These are phyloP conservation scores for Staphylotrichum longicolle DNA, from an alignment of 495 filamentous ascomycete genomes.

Conservation along the genomic window DNA sequence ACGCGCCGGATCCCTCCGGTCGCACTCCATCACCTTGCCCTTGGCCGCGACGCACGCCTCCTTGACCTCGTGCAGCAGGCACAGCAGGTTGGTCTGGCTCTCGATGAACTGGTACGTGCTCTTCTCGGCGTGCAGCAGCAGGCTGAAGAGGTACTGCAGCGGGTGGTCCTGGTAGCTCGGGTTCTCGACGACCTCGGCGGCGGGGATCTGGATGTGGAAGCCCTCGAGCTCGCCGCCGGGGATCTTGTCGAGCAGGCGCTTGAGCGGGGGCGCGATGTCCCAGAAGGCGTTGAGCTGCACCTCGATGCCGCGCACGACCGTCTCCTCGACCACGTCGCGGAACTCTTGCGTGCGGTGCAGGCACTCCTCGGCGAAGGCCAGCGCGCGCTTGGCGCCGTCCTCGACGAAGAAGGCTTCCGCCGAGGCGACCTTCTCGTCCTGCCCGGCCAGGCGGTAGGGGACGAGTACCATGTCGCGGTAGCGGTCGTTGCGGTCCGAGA, in stretches of 20 bases:
- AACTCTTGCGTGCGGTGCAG: constrained; percentile 74
- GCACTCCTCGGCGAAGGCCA: constrained; percentile 62
- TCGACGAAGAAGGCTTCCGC: constrained; percentile 77
- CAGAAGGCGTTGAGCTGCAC: constrained; percentile 90
- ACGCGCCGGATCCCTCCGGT: constrained; percentile 54
- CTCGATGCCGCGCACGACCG: constrained; percentile 84
- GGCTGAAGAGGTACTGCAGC: constrained; percentile 79
- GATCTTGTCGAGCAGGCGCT: constrained; percentile 72
- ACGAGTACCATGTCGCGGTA: constrained; percentile 78
- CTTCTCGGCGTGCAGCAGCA: constrained; percentile 83
- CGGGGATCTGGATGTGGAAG: constrained; percentile 69
- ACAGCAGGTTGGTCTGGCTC: constrained; percentile 88
- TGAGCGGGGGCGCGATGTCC: constrained; percentile 88
- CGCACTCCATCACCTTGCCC: constrained; percentile 54
- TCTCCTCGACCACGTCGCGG: constrained; percentile 75
- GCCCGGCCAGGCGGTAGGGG: constrained; percentile 69
- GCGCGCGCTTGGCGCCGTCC: constrained; percentile 67
- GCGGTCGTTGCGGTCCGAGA: constrained; percentile 77
- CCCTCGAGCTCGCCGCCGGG: constrained; percentile 48
- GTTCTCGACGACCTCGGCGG: constrained; percentile 78
- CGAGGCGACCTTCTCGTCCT: constrained; percentile 66
- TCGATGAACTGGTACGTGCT: constrained; percentile 96
- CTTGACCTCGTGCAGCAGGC: constrained; percentile 88
- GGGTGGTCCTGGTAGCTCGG: constrained; percentile 74
- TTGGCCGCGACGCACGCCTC: constrained; percentile 68